Evolutionary conservation across 805 yeast genomes (phyloP).

Genomic region (Martiniozyma abietophila): DNA sequence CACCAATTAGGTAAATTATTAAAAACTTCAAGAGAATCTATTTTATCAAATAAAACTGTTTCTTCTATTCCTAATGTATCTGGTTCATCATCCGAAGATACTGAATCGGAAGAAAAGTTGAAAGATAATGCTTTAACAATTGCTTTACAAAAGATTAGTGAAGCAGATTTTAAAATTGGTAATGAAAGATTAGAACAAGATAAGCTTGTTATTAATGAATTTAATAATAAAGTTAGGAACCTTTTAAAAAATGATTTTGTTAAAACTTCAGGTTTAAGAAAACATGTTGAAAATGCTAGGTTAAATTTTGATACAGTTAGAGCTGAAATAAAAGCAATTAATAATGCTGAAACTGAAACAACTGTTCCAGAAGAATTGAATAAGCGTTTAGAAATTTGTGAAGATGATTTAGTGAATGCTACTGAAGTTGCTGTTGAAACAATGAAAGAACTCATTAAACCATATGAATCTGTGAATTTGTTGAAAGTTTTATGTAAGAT

Average conservation of each 20-base stretch:
- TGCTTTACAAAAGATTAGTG: slow-evolving; percentile 46
- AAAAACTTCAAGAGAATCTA: slow-evolving; percentile 38
- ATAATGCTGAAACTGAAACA: slow-evolving; percentile 28
- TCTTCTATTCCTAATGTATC: slow-evolving; percentile 6
- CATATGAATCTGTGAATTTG: slow-evolving; percentile 53
- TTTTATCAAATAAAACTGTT: slow-evolving; percentile 13
- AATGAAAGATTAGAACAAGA: slow-evolving; percentile 65
- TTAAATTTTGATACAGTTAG: slow-evolving; percentile 62
- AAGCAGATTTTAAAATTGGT: slow-evolving; percentile 54
- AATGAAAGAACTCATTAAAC: slow-evolving; percentile 64
- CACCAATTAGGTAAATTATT: slow-evolving; percentile 60
- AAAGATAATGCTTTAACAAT: slow-evolving; percentile 35
- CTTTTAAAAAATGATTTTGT: slow-evolving; percentile 50
- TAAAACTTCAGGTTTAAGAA: slow-evolving; percentile 51
- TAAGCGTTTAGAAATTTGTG: slow-evolving; percentile 46
- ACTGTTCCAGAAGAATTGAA: slow-evolving; percentile 42
- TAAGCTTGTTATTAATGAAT: slow-evolving; percentile 45
- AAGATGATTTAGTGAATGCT: slow-evolving; percentile 73
- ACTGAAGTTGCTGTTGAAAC: slow-evolving; percentile 71
- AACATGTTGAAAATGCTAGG: slow-evolving; percentile 61
- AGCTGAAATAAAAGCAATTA: slow-evolving; percentile 38
- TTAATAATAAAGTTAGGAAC: slow-evolving; percentile 46
- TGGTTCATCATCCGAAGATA: slow-evolving; percentile 1
- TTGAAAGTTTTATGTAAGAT: slow-evolving; percentile 60
- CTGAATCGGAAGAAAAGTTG: slow-evolving; percentile 3